These are phyloP conservation scores for Diaporthe citriasiana DNA, from an alignment of 2,329 filamentous ascomycete genomes.

Conservation along the genomic window DNA sequence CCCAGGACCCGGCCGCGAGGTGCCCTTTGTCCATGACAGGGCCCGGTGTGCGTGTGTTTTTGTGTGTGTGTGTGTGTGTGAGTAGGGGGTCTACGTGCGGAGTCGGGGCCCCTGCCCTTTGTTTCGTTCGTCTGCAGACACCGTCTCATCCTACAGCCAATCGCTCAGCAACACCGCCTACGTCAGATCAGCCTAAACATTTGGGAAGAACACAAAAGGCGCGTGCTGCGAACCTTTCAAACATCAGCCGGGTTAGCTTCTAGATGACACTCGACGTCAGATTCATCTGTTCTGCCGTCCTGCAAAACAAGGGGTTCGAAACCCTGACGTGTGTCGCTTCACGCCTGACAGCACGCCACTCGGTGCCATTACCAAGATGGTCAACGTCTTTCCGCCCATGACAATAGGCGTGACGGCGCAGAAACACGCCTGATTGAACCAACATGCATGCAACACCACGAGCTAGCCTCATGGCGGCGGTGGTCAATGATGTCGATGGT, in stretches of 20 bases:
- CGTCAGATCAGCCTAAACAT: conserved; percentile 26
- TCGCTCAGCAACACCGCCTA: conserved; percentile 37
- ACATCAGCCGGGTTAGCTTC: conserved; percentile 24
- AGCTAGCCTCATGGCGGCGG: neutral
- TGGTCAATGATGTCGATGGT: neutral
- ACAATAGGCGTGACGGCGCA: conserved; percentile 1
- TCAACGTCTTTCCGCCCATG: conserved; percentile 2
- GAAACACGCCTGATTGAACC: conserved; percentile 42
- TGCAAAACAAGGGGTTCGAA: conserved; percentile 39
- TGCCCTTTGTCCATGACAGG: neutral
- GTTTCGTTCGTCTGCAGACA: conserved; percentile 36
- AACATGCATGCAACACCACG: conserved; percentile 38
- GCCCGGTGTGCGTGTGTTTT: neutral
- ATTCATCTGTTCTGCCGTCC: conserved; percentile 39
- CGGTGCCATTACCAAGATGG: conserved; percentile 34
- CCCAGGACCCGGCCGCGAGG: conserved; percentile 11
- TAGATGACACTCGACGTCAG: conserved; percentile 42
- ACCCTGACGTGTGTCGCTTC: conserved; percentile 37
- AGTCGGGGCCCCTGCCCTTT: conserved; percentile 22
- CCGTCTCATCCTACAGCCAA: conserved; percentile 40
- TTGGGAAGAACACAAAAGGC: conserved; percentile 37
- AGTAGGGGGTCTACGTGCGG: neutral
- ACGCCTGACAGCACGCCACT: conserved; percentile 39
- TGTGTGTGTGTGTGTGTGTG: neutral
- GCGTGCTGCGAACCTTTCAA: conserved; percentile 35